These are phyloP conservation scores for Euphorbia tirucalli DNA, from an alignment of 345 rosid species.

Conservation along the genomic window DNA sequence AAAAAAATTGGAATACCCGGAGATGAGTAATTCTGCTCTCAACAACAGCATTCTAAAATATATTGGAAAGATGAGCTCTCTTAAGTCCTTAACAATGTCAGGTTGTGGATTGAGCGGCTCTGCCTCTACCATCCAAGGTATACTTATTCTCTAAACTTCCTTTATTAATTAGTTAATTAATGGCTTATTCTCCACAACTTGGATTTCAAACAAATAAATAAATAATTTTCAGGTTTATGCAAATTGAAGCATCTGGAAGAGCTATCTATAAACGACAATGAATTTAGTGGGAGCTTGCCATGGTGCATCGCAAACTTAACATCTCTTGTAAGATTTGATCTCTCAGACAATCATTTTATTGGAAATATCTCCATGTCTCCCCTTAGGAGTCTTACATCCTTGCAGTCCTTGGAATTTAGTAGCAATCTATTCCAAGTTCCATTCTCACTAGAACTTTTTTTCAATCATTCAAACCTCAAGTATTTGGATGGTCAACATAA, in stretches of 20 bases:
- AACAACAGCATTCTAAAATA: no score
- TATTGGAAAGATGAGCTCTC: no score
- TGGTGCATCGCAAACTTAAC: neutral
- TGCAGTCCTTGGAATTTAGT: neutral
- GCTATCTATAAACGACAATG: neutral
- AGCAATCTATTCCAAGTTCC: neutral
- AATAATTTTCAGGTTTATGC: neutral
- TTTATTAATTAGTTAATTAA: no score
- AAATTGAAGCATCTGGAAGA: neutral
- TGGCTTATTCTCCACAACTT: neutral
- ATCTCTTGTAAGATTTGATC: neutral
- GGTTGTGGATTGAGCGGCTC: neutral
- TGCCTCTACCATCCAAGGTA: neutral
- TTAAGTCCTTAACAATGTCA: no score
- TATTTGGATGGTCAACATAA: neutral
- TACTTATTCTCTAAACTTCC: neutral
- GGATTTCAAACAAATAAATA: no score
- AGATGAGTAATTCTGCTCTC: no score
- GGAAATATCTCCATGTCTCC: neutral
- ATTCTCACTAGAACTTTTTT: neutral
- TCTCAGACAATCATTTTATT: neutral
- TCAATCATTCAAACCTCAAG: constrained; percentile 2
- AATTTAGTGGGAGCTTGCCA: neutral
- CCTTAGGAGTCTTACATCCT: neutral
- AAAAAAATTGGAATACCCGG: no score